Evolutionary conservation across 257 asterid genomes (phyloP).

Genomic region (Ajuga chamaepitys): DNA sequence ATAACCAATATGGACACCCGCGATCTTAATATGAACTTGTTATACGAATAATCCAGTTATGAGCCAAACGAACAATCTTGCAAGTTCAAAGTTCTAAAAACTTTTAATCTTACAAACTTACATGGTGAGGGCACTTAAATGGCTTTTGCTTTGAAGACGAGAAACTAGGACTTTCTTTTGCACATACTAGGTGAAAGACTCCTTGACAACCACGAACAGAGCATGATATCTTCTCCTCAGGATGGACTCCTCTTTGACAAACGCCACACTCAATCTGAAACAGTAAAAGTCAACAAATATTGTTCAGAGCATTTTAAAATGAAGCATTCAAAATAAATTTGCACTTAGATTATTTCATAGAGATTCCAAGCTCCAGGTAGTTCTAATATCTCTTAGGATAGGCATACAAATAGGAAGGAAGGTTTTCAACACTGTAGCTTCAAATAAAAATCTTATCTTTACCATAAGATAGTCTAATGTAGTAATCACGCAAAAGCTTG

Average conservation of each 20-base stretch:
- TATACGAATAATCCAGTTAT: not conserved
- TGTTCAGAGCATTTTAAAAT: not conserved
- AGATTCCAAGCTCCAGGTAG: not conserved
- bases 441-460: not conserved
- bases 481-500: not conserved
- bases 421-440: not conserved
- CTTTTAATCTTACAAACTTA: constrained; percentile 28
- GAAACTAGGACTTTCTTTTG: constrained; percentile 35
- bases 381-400: not conserved
- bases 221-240: constrained; percentile 47
- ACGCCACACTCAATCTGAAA: constrained; percentile 63
- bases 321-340: not conserved
- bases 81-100: not conserved
- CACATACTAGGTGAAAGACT: constrained; percentile 64
- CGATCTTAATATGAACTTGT: not conserved
- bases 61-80: not conserved
- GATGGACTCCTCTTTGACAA: constrained; percentile 49
- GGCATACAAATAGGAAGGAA: not conserved
- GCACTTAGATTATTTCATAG: not conserved
- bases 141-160: constrained; percentile 52
- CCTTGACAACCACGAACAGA: constrained; percentile 55
- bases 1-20: not conserved
- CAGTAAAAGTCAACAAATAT: not conserved
- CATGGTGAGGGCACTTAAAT: constrained; percentile 93
- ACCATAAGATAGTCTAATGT: not conserved